These are phyloP conservation scores for Cyberlindnera sargentensis DNA, from an alignment of 805 yeast species.

Conservation along the genomic window DNA sequence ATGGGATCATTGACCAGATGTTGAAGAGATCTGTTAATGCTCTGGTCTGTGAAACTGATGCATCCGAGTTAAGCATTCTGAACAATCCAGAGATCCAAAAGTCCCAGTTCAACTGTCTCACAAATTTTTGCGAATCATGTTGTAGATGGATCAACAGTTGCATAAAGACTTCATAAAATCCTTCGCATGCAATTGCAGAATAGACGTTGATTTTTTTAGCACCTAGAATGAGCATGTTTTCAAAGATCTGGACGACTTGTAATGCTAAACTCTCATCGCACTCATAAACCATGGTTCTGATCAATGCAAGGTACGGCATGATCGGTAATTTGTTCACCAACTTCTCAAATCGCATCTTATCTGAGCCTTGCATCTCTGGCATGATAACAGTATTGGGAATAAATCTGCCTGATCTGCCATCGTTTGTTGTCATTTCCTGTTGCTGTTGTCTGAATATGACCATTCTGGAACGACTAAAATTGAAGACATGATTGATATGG, in stretches of 20 bases:
- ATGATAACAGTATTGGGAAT: too few species aligned
- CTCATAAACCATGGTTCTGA: slow-evolving; percentile 7
- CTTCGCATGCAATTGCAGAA: slow-evolving; percentile 34
- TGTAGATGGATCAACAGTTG: slow-evolving; percentile 20
- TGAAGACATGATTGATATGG: slow-evolving; percentile 17
- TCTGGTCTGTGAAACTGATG: slow-evolving; percentile 53
- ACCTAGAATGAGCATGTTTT: slow-evolving; percentile 2
- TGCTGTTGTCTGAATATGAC: slow-evolving; percentile 13
- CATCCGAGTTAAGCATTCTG: slow-evolving; percentile 56
- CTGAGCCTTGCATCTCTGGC: not conserved
- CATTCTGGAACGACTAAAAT: slow-evolving; percentile 15
- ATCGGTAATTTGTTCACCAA: slow-evolving; percentile 8
- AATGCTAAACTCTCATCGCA: slow-evolving; percentile 1
- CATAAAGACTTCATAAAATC: slow-evolving; percentile 31
- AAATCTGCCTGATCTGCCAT: not conserved
- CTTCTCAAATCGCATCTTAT: slow-evolving; percentile 1
- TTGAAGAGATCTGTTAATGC: slow-evolving; percentile 63
- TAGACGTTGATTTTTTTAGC: slow-evolving; percentile 21
- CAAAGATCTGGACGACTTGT: not conserved
- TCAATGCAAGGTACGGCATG: slow-evolving; percentile 3
- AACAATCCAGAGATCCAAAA: slow-evolving; percentile 65
- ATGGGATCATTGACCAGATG: slow-evolving; percentile 65
- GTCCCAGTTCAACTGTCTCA: slow-evolving; percentile 49
- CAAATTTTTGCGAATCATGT: slow-evolving; percentile 8
- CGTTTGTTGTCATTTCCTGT: not conserved